Conservation (phyloP, 169 alveolate species). For the Cryptosporidium tyzzeri region DNA sequence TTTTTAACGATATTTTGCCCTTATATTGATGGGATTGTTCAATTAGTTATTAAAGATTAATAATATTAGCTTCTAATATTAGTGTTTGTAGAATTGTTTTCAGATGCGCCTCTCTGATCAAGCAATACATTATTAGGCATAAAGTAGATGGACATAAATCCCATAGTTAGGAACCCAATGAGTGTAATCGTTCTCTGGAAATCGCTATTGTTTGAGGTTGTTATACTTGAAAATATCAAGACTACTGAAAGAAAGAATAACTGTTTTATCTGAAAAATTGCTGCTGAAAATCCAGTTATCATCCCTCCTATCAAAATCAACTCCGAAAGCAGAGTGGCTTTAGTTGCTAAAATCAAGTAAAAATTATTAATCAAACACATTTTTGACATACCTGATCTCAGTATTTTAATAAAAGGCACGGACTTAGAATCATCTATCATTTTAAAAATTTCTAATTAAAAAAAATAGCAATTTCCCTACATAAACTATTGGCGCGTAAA, state of each 20-base stretch:
- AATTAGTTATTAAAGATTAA: slow-evolving; percentile 12
- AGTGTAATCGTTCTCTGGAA: slow-evolving; percentile 40
- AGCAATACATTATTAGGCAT: slow-evolving; percentile 31
- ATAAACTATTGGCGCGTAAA: slow-evolving; percentile 8
- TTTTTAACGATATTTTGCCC: slow-evolving; percentile 20
- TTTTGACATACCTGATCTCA: slow-evolving; percentile 48
- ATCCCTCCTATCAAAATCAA: slow-evolving; percentile 51
- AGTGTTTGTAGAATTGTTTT: not conserved
- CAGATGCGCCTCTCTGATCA: not conserved
- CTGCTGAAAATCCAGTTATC: slow-evolving; percentile 54
- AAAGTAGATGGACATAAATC: slow-evolving; percentile 46
- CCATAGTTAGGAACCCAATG: slow-evolving; percentile 53
- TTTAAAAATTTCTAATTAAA: not conserved
- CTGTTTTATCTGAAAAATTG: slow-evolving; percentile 41
- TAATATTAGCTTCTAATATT: not conserved
- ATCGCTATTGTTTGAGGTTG: slow-evolving; percentile 62
- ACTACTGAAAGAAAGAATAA: slow-evolving; percentile 20
- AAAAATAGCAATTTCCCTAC: not conserved
- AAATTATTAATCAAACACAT: not conserved
- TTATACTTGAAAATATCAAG: slow-evolving; percentile 49
- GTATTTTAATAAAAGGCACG: not conserved
- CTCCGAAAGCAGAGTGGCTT: slow-evolving; percentile 45
- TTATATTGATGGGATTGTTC: slow-evolving; percentile 63
- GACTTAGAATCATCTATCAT: slow-evolving; percentile 64
- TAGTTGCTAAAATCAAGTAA: slow-evolving; percentile 24